Base-by-base conservation (phyloP, 1,139 yeast genomes). In the Debaryomyces sp. region DNA sequence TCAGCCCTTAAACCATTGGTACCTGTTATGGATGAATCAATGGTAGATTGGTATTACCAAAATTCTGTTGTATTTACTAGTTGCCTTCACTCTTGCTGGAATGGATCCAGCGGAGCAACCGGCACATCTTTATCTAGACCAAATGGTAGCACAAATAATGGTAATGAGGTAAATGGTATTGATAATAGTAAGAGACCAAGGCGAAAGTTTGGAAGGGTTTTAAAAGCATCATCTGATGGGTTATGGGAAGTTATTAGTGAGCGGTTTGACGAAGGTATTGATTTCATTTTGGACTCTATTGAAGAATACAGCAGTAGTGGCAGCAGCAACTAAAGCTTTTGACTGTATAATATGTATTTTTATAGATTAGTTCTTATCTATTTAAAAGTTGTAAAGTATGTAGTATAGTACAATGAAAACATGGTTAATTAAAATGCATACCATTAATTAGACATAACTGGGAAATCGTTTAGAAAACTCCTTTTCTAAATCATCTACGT, bases 21-120 rank as follows among this genome's bases (percentile, higher is more conserved):
- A 7, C 94, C 97, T 6, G 79, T 89, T 33, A 85, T 91, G 67
- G 97, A 92, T 66, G 98, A 94, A 66, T 82, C 88, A 26, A 80
- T 89, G 73, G 81, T 89, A 17, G 97, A 91, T 59, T 92, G 98
- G 97, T 94, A 85, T 65, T 91, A 85, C 69, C 85, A 85, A 55
- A 88, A 89, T 58, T 89, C 97, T 1, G 80, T 92, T 24, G 81
- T 94, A 1, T 91, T 92, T 64, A 82, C 97, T 6, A 80, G 91
- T 49, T 73, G 77, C 47, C 78, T 78, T 51, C 96, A 92, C 62
- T 75, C 87, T 4, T 87, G 95, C 56, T 91, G 96, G 96, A 87
- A 80, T 23, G 77, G 74, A 15, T 64, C 72, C 2, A 54, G 59
- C 38, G 50, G 49, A 18, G 56, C 60, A 6, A 64, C 60, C 45